Base-by-base conservation (phyloP, 495 filamentous ascomycete species). In the Aspergillus cavernicola region DNA sequence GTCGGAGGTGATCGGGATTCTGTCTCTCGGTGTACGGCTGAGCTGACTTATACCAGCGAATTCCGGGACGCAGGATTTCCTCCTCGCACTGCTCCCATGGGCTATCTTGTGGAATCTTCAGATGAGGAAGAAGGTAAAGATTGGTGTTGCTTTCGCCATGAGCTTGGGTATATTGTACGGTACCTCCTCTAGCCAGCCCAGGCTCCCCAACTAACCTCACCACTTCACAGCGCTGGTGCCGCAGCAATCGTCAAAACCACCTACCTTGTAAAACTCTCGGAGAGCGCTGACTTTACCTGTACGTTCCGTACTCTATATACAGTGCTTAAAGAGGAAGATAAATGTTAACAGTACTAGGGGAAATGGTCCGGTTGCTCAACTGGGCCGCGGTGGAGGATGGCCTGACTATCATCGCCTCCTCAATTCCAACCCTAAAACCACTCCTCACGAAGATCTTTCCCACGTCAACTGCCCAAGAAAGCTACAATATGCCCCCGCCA, bases 161-260 rank as follows among this genome's bases (percentile, higher is more conserved):
- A 63, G 60, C 19, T 37, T 66, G 51, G 63, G 63, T 39, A 23
- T 63, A 11, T 59, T 61, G 63, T 61, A 51, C 43, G 63, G 40
- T 20, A 4, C 19, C 18, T 35, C 6, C 28, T n/a, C 7, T 35
- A 32, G 20, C 13, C 4, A 16, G 0, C 6, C 39, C 23, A 12
- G 41, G 11, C 1, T 24, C 26, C 35, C n/a, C n/a, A n/a, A n/a
- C n/a, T n/a, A n/a, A n/a, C n/a, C n/a, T n/a, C n/a, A n/a, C n/a
- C n/a, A n/a, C n/a, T n/a, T 15, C 13, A 1, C 22, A 66, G 57
- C 39, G 63, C 60, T 4, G 57, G 60, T 1, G 47, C 50, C 6
- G 52, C 60, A 7, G 57, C 63, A 6, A 61, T 66, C 29, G 57
- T 66, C 50, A 66, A 66, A 36, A 66, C 63, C 3, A 56, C 60